A percentile compares a stretch with the other conserved stretches of the same genome.
phyloP scores from a whole-genome alignment of 1,284 basidiomycete genomes.

The Pascua sp. region DNA sequence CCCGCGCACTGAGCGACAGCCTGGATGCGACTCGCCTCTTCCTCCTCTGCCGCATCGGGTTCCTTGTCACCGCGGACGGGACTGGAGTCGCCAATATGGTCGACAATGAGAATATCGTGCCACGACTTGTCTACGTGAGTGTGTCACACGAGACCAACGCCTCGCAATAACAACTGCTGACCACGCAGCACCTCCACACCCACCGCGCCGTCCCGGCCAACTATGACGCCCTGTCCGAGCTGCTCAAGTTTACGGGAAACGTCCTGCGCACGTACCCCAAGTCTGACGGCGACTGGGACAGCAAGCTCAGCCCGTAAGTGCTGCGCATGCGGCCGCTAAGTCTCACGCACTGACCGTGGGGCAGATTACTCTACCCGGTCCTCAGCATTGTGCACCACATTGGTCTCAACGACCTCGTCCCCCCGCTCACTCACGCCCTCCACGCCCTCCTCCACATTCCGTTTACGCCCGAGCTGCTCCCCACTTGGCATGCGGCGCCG shows the following conservation, averaged over 20 bases:
- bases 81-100: slow-evolving; percentile 32
- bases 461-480: slow-evolving; percentile 24
- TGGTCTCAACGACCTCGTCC: slow-evolving; percentile 28
- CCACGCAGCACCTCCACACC: slow-evolving; percentile 19
- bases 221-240: slow-evolving; percentile 36
- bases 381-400: slow-evolving; percentile 30
- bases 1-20: slow-evolving; percentile 26
- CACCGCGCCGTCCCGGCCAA: slow-evolving; percentile 18
- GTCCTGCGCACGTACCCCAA: slow-evolving; percentile 38
- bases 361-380: slow-evolving; percentile 28
- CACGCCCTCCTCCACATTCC: slow-evolving; percentile 42
- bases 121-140: slow-evolving; percentile 36
- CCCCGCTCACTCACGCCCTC: slow-evolving; percentile 37
- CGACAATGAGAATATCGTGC: slow-evolving; percentile 31
- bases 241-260: slow-evolving; percentile 45
- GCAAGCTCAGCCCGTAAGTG: slow-evolving; percentile 34
- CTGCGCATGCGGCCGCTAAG: neutral
- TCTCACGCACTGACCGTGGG: neutral
- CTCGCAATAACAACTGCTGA: neutral
- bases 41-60: slow-evolving; percentile 40
- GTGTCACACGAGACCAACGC: neutral
- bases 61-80: slow-evolving; percentile 39
- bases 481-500: slow-evolving; percentile 30
- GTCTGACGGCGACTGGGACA: slow-evolving; percentile 28
- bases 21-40: slow-evolving; percentile 26